Conservation (phyloP, 75 land plant species). For the Pseudotsuga menziesii region DNA sequence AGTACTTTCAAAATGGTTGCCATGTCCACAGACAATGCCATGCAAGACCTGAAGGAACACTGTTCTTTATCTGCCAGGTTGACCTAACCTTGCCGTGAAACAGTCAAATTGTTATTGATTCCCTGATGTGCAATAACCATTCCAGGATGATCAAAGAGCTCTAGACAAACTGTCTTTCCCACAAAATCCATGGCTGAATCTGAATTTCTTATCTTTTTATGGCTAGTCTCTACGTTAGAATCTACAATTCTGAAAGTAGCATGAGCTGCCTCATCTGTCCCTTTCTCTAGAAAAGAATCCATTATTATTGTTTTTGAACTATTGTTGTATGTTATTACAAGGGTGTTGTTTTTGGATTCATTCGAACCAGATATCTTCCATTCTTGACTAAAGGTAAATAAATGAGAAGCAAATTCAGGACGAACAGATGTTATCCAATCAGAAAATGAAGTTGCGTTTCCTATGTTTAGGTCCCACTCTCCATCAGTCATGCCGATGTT, state of each 20-base stretch:
- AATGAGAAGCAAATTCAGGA: constrained; percentile 20
- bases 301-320: constrained; percentile 19
- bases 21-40: too few relatives aligned
- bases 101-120: constrained; percentile 19
- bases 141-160: constrained; percentile 74
- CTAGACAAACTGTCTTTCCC: constrained; percentile 48
- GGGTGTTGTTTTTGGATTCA: constrained; percentile 7
- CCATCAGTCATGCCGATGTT: constrained; percentile 55
- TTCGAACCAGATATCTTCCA: not conserved
- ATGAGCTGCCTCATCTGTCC: constrained; percentile 30
- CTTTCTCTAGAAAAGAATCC: constrained; percentile 22
- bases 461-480: constrained; percentile 42
- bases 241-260: constrained; percentile 54
- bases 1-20: constrained; percentile 34
- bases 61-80: not conserved
- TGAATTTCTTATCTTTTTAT: not conserved
- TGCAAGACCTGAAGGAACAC: too few relatives aligned
- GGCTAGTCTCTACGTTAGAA: not conserved
- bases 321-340: constrained; percentile 25
- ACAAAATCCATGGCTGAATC: constrained; percentile 12
- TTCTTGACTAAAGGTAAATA: constrained; percentile 33
- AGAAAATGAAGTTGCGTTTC: constrained; percentile 8
- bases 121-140: constrained; percentile 42
- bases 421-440: constrained; percentile 47
- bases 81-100: not conserved